phyloP scores from a whole-genome alignment of 2,329 filamentous ascomycete species.

The Xylaria sp. region DNA sequence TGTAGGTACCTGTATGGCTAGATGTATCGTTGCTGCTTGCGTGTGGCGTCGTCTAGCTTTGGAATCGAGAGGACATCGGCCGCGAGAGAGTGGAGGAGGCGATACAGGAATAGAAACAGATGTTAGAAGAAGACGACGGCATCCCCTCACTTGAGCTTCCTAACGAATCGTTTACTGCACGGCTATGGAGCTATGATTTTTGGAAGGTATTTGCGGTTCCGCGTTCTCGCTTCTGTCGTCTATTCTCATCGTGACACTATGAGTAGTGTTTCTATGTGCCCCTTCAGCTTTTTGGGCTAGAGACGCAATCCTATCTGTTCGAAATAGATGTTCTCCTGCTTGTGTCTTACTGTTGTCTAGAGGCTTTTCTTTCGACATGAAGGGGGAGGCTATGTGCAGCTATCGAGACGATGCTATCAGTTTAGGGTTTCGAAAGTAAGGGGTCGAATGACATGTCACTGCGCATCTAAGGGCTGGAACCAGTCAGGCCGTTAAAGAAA shows the following conservation, averaged over 20 bases:
- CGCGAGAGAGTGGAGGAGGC: background rate
- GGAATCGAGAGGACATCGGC: background rate
- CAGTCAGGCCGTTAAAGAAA: background rate
- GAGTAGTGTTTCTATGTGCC: background rate
- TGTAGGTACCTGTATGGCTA: background rate
- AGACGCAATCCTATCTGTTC: background rate
- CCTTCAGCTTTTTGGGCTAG: background rate
- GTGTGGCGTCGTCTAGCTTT: background rate
- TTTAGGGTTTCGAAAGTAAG: background rate
- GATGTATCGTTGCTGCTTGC: background rate
- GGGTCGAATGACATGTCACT: background rate
- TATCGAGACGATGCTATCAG: background rate
- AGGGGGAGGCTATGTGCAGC: background rate
- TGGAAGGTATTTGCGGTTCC: slow-evolving; percentile 6
- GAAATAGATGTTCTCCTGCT: background rate
- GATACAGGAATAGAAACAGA: background rate
- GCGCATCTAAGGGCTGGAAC: background rate
- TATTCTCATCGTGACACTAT: background rate
- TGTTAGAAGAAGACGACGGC: background rate
- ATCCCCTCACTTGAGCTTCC: background rate
- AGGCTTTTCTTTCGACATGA: background rate
- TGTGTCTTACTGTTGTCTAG: slow-evolving; percentile 1
- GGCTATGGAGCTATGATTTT: background rate
- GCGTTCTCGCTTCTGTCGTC: background rate
- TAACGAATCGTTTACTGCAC: too few species aligned